Percentiles rank a stretch among this genome's conserved stretches.
These are phyloP conservation scores for Psilocybe cyanescens DNA, from an alignment of 768 basidiomycete species.

Conservation along the genomic window DNA sequence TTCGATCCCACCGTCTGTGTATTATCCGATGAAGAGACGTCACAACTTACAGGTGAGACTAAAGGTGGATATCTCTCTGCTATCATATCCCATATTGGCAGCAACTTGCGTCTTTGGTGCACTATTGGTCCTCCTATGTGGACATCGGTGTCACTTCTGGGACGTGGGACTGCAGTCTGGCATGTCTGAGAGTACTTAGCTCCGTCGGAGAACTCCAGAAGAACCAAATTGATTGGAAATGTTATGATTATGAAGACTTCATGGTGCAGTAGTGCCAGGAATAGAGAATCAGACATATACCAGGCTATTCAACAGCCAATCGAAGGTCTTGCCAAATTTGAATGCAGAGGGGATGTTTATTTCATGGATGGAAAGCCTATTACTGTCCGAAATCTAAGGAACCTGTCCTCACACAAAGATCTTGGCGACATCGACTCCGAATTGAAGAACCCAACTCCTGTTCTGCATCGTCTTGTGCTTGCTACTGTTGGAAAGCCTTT, in stretches of 20 bases:
- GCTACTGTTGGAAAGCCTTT: neutral
- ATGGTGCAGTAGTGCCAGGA: neutral
- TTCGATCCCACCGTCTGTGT: neutral
- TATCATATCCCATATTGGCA: neutral
- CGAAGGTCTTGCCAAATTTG: neutral
- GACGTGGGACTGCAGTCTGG: conserved; percentile 3
- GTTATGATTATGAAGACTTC: neutral
- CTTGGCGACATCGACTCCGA: neutral
- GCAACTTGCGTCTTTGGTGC: neutral
- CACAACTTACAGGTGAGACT: neutral
- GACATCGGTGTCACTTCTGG: neutral
- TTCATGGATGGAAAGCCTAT: neutral
- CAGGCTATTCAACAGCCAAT: neutral
- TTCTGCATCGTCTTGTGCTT: conserved; percentile 2
- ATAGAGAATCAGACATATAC: conserved; percentile 1
- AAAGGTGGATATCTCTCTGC: neutral
- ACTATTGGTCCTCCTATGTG: conserved; percentile 4
- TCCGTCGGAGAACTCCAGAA: too few relatives aligned
- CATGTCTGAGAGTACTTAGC: neutral
- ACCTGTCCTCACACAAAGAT: too few relatives aligned
- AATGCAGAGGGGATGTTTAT: conserved; percentile 2
- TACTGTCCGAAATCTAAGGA: neutral
- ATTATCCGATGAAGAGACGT: neutral
- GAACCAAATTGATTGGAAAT: neutral
- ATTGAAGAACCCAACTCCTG: neutral